Base-by-base conservation (phyloP, 305 asterid species). In the Fraxinus albicans region DNA sequence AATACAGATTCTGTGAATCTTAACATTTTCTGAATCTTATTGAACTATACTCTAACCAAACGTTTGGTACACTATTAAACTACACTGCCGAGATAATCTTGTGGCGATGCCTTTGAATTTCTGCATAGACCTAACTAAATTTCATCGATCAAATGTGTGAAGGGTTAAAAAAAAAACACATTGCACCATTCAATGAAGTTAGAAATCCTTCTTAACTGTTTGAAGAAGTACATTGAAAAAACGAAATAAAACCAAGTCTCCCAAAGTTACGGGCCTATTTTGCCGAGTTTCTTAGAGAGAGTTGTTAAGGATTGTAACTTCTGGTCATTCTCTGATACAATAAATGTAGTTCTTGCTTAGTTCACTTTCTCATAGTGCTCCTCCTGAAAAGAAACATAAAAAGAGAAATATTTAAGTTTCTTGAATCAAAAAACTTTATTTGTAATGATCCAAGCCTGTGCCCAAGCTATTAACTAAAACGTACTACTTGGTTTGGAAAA, bases 301-400 rank as follows among this genome's bases (percentile, higher is more conserved):
- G 55, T 44, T 44, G n/a, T 44, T 4, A 0, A 44, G 34, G 74
- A n/a, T 38, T 58, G 27, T 6, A 25, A 33, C 75, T 29, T 19
- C 58, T 44, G 21, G 34, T 73, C 83, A 60, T 58, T 63, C 60
- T 55, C 53, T 25, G n/a, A 29, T 67, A 10, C 74, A 67, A 25
- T 25, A 67, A 50, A 15, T 50, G 21, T 50, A 29, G 6, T 65
- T 13, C 27, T 75, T 38, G 33, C 47, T 55, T 50, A 40, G 47
- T 80, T 25, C 36, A 36, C 25, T 33, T 79, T 73, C 73, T 73
- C 72, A 81, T 76, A 81, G 76, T 55, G 80, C 80, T 75, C 80
- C 84, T 3, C 76, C 75, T 55, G 72, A 23, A 58, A 23, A 19
- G 2, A 74, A 53, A 73, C 3, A 13, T 8, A 19, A 36, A 31